Evolutionary conservation across 768 basidiomycete genomes (phyloP).

Genomic region (Suillus placidus): DNA sequence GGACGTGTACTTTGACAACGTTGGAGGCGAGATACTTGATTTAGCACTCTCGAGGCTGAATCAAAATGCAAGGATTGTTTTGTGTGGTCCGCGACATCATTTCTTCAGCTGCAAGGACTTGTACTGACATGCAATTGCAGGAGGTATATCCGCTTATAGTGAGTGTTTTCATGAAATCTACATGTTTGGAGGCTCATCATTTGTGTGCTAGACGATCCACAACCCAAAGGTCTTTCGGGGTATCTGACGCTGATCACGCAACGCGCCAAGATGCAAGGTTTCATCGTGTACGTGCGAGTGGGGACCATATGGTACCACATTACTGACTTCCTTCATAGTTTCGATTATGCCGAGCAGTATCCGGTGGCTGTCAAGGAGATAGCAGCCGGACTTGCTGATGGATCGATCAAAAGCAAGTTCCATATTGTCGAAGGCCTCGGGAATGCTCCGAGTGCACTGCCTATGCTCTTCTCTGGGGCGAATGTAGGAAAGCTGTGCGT

Average conservation of each 20-base stretch:
- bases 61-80: constrained; percentile 70
- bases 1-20: constrained; percentile 88
- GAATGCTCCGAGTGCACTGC: constrained; percentile 70
- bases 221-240: constrained; percentile 66
- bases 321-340: constrained; percentile 38
- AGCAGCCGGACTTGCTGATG: constrained; percentile 57
- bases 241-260: constrained; percentile 74
- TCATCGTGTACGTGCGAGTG: constrained; percentile 63
- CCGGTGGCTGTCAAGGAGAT: constrained; percentile 61
- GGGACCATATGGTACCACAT: not conserved
- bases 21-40: constrained; percentile 81
- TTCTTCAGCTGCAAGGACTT: not conserved
- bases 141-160: constrained; percentile 88
- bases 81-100: constrained; percentile 67
- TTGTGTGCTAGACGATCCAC: constrained; percentile 47
- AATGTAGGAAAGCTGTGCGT: constrained; percentile 78
- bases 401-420: constrained; percentile 78
- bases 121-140: constrained; percentile 35
- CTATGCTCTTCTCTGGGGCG: constrained; percentile 71
- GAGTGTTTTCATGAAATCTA: constrained; percentile 23
- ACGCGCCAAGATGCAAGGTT: constrained; percentile 82
- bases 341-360: constrained; percentile 73
- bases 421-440: constrained; percentile 79
- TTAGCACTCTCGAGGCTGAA: constrained; percentile 76
- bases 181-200: not conserved